Evolutionary conservation across 768 basidiomycete species (phyloP).

Genomic region (Trametes cingulata): DNA sequence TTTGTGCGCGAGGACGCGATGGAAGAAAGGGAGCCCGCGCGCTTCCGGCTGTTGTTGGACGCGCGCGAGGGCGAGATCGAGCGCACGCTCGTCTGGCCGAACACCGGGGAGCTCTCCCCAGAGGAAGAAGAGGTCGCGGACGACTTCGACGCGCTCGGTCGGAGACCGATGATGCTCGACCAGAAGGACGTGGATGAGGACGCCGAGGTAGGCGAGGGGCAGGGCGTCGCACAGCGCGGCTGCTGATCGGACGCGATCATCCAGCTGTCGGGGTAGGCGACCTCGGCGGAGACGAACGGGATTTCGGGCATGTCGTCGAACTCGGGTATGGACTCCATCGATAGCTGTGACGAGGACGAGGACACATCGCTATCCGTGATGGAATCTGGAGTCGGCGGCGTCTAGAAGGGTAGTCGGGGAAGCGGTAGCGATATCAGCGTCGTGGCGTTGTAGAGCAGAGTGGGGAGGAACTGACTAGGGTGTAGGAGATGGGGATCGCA

Average conservation of each 20-base stretch:
- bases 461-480: conserved; percentile 21
- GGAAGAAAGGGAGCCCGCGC: conserved; percentile 41
- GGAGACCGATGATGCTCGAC: conserved; percentile 28
- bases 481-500: conserved; percentile 22
- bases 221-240: conserved; percentile 11
- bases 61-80: conserved; percentile 24
- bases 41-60: conserved; percentile 26
- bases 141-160: conserved; percentile 21
- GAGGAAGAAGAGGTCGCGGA: not conserved
- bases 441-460: no score
- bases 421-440: not conserved
- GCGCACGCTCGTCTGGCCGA: conserved; percentile 22
- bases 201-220: no score
- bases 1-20: conserved; percentile 27
- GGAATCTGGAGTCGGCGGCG: conserved; percentile 21
- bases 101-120: conserved; percentile 16
- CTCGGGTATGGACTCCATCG: conserved; percentile 24
- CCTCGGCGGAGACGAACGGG: conserved; percentile 26
- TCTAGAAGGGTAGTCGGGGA: conserved; percentile 2
- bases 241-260: conserved; percentile 6
- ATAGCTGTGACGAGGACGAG: conserved; percentile 25
- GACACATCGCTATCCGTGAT: conserved; percentile 20
- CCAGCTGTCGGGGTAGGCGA: conserved; percentile 18
- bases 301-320: conserved; percentile 32
- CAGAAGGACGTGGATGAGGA: conserved; percentile 33